Base-by-base conservation (phyloP, 192 early-diverging fungal genomes). In the Backusella luteola region DNA sequence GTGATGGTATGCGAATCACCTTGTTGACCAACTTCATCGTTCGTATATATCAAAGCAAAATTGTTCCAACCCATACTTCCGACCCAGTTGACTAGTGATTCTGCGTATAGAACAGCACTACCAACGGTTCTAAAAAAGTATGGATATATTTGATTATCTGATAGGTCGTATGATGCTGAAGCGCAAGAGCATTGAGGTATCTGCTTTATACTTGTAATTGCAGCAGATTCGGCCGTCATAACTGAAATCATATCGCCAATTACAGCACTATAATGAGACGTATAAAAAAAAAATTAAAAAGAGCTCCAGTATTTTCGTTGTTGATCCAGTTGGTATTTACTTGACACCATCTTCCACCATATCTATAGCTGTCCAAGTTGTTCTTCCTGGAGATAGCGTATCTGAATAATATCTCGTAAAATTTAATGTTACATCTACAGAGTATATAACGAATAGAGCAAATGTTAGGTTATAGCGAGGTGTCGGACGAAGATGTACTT, bases 121-220 rank as follows among this genome's bases (percentile, higher is more conserved):
- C 36, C 44, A 8, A 76, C 23, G 1, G 76, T 76, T 42, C 80
- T 72, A 59, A 81, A 81, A 63, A 81, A 77, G 29, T 81, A 81
- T 3, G 80, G 80, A 35, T 69, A 81, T 21, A 41, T 29, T 11
- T 49, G 21, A 32, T 81, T 81, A 29, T 81, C 44, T 26, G 76
- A 81, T 56, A 74, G 35, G 0, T 69, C 26, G 12, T 72, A 35
- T 7, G 71, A 77, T 14, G 35, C 23, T 9, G 75, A 66, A n/a
- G 52, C 66, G 14, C n/a, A 46, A 15, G 80, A 81, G 39, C 80
- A 81, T 59, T 81, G 80, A 14, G 80, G 80, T 44, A 81, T 68
- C 6, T 71, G 26, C 34, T 39, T 35, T 36, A 69, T 15, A 36
- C 76, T 34, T 38, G 75, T 81, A 34, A 81, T 46, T 3, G 66